Base-by-base conservation (phyloP, 176 grass and related monocot genomes). In the Olyra latifolia region DNA sequence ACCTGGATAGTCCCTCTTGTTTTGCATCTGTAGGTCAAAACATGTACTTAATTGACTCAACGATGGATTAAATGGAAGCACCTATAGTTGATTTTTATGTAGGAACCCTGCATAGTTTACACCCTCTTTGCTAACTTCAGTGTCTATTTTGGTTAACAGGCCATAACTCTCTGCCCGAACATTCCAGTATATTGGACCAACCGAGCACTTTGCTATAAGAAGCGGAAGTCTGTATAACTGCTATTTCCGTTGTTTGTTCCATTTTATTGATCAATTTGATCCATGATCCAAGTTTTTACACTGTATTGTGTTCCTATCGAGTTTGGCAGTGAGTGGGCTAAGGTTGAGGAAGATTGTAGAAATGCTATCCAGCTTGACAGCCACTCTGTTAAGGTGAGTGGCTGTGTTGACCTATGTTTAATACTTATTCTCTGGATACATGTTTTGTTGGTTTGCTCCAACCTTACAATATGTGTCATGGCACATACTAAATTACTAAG, bases 131-230 rank as follows among this genome's bases (percentile, higher is more conserved):
- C 60, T 84, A 69, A 89, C 62, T 81, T 66, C 8, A 54, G 16
- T 88, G 32, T 44, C 27, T 64, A 75, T 76, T 97, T 73, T 81
- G 52, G 61, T 78, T 87, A 39, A 84, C 88, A 97, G 95, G 95
- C 95, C 66, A 98, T 98, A 50, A 80, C 77, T 57, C 87, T 94
- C 10, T 91, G 89, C 78, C 90, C 86, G 56, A 85, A 85, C 71
- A 83, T 94, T 63, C 80, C 90, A 13, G 83, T 92, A 27, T 98
- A 93, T 67, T 94, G 83, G 92, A 89, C 88, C 48, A 98, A 94
- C 83, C 86, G 88, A 72, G 92, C 92, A 56, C 84, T 98, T 46
- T 98, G 92, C 83, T 93, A 91, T 79, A 92, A 84, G 86, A 98
- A 76, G 77, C 80, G 86, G 53, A 98, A 87, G 94, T 97, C 6